phyloP scores from a whole-genome alignment of 441 rosid species.

The Syzygium malaccense region DNA sequence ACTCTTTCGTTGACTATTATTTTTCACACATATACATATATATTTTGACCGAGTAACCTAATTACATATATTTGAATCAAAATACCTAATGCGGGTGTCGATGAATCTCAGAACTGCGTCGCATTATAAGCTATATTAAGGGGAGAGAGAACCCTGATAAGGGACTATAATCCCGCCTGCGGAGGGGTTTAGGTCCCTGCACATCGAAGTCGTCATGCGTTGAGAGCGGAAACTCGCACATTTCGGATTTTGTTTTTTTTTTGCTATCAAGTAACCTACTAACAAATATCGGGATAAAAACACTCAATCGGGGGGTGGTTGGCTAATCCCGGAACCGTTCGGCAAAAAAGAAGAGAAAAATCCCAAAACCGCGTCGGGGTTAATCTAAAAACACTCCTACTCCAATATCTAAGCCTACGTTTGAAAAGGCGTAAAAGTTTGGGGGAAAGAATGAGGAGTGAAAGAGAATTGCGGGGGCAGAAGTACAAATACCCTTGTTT shows the following conservation, averaged over 20 bases:
- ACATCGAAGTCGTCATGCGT: background rate
- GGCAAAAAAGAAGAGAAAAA: too few relatives aligned
- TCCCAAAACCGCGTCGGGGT: background rate
- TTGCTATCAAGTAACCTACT: background rate
- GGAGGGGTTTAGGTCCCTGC: background rate
- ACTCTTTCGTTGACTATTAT: background rate
- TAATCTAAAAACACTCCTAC: background rate
- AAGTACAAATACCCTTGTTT: background rate
- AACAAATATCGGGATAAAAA: background rate
- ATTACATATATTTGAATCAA: background rate
- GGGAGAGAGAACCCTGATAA: background rate
- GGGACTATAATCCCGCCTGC: background rate
- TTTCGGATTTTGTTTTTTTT: background rate
- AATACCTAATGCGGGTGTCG: background rate
- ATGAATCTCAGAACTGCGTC: background rate
- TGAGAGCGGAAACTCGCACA: background rate
- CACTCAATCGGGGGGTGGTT: background rate
- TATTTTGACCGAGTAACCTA: background rate
- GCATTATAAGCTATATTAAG: background rate
- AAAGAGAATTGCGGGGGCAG: background rate
- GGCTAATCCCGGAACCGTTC: too few relatives aligned
- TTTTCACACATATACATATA: background rate
- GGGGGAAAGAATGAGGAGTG: background rate
- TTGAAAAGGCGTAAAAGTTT: background rate
- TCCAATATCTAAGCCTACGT: background rate